Conservation (phyloP, 2,329 filamentous ascomycete genomes). For the Hymenoscyphus salicellus region DNA sequence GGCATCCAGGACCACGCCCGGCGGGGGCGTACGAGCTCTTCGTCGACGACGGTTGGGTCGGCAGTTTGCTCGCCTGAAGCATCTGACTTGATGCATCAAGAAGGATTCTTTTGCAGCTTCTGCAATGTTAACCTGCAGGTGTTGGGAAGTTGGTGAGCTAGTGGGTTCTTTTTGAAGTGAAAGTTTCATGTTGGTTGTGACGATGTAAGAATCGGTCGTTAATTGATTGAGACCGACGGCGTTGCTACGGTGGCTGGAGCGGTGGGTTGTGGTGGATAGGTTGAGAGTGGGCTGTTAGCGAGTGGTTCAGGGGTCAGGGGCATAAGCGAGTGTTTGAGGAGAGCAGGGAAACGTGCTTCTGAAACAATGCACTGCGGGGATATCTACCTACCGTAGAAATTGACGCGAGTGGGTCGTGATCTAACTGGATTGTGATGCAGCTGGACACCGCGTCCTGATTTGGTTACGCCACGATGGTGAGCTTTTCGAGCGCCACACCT, state of each 20-base stretch:
- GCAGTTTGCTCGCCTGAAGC: constrained; percentile 6
- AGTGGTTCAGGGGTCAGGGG: constrained; percentile 7
- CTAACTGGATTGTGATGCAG: background rate
- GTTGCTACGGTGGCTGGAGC: constrained; percentile 1
- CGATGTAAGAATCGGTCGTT: constrained; percentile 23
- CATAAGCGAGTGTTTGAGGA: constrained; percentile 29
- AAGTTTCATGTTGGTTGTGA: constrained; percentile 30
- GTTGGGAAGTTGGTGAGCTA: constrained; percentile 6
- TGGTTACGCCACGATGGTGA: background rate
- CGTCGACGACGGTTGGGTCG: background rate
- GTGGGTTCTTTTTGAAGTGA: constrained; percentile 12
- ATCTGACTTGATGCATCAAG: constrained; percentile 9
- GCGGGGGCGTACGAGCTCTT: background rate
- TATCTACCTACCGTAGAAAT: background rate
- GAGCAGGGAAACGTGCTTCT: constrained; percentile 16
- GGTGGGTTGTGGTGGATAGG: background rate
- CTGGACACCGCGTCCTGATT: background rate
- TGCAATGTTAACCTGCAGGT: constrained; percentile 14
- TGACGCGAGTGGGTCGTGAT: background rate
- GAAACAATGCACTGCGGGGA: constrained; percentile 18
- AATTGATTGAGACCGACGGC: constrained; percentile 20
- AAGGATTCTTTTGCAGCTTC: constrained; percentile 14
- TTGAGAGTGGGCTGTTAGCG: constrained; percentile 7
- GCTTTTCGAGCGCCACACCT: background rate
- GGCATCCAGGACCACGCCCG: constrained; percentile 7